A percentile compares a stretch with the other conserved stretches of the same genome.
Evolutionary conservation across 176 grass and related monocot genomes (phyloP).

Genomic region (Elaeis guineensis): DNA sequence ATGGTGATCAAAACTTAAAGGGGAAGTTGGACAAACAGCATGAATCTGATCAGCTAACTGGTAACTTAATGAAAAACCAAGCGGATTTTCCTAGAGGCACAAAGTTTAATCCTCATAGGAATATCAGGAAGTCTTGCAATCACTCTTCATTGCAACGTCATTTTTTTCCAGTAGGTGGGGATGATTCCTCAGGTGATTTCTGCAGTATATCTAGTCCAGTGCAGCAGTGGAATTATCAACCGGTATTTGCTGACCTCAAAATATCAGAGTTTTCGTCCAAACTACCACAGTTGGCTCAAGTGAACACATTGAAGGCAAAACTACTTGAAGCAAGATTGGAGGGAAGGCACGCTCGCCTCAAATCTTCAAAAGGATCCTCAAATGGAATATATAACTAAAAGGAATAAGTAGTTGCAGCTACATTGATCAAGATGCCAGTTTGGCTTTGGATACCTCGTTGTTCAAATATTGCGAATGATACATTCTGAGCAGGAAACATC

Average conservation of each 20-base stretch:
- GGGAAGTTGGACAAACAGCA: neutral
- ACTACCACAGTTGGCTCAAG: constrained; percentile 15
- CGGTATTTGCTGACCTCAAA: constrained; percentile 9
- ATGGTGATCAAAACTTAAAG: neutral
- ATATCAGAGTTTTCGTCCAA: constrained; percentile 36
- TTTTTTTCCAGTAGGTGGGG: constrained; percentile 10
- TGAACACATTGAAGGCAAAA: constrained; percentile 69
- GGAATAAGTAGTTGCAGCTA: no score
- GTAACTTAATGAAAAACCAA: constrained; percentile 26
- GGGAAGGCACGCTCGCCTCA: constrained; percentile 65
- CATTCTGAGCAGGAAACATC: no score
- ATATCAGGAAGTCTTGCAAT: constrained; percentile 5
- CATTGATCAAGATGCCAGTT: no score
- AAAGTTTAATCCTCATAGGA: constrained; percentile 8
- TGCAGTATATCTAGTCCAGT: constrained; percentile 17
- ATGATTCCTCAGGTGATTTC: constrained; percentile 12
- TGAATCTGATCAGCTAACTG: neutral
- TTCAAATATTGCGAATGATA: no score
- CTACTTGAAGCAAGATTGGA: constrained; percentile 89
- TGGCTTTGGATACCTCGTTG: no score
- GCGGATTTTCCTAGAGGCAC: constrained; percentile 26
- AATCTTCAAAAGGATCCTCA: constrained; percentile 23
- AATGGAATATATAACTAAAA: constrained; percentile 15
- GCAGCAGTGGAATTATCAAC: constrained; percentile 19
- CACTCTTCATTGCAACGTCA: constrained; percentile 9